These are phyloP conservation scores for Leptographium lundbergii DNA, from an alignment of 2,329 filamentous ascomycete species.

Conservation along the genomic window DNA sequence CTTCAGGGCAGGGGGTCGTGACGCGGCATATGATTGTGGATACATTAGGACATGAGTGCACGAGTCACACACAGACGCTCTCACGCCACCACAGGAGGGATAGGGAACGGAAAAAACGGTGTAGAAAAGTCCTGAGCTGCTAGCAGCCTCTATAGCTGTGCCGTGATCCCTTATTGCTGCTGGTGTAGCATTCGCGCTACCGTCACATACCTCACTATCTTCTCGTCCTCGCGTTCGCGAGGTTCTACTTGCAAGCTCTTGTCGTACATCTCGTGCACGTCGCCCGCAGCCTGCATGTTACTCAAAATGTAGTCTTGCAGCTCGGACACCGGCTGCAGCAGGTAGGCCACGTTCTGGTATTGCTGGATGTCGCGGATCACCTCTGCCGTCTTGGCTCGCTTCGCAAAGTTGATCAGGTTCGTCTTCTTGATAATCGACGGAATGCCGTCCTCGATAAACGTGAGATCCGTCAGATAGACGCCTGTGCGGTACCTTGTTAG, in stretches of 20 bases:
- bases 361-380: constrained; percentile 98
- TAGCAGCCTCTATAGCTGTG: background rate
- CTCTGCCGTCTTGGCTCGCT: constrained; percentile 93
- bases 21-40: background rate
- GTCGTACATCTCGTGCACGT: constrained; percentile 99
- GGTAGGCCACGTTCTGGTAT: constrained; percentile 96
- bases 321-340: constrained; percentile 76
- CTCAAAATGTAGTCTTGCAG: constrained; percentile 93
- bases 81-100: background rate
- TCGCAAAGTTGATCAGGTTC: constrained; percentile 95
- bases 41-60: background rate
- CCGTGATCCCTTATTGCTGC: background rate
- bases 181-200: constrained; percentile 1
- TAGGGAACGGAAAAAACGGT: background rate
- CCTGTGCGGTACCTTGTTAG: constrained; percentile 35
- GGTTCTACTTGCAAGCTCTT: constrained; percentile 89
- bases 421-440: constrained; percentile 93
- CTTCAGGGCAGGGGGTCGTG: constrained; percentile 2
- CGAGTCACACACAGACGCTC: background rate
- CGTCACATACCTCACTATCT: constrained; percentile 77
- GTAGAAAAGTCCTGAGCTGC: background rate
- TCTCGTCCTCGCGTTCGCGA: constrained; percentile 93
- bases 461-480: constrained; percentile 93
- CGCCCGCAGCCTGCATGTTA: constrained; percentile 89
- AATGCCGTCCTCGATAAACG: constrained; percentile 95